Conservation (phyloP, 345 rosid genomes). For the Citrus reticulata region DNA sequence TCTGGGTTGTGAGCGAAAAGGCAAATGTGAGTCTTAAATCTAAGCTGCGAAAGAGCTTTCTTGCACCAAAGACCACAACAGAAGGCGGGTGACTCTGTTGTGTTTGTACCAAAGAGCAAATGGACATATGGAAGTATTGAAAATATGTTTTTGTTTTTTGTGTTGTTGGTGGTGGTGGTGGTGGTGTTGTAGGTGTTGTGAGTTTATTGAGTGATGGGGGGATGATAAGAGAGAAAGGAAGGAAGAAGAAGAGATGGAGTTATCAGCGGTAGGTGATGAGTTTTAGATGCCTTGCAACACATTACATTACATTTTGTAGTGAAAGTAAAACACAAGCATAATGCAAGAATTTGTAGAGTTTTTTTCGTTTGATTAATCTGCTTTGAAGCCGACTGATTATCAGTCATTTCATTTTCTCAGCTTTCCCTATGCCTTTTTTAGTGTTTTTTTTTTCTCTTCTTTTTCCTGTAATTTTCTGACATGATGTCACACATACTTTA, state of each 20-base stretch:
- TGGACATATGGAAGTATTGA: slow-evolving; percentile 18
- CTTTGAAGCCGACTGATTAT: slow-evolving; percentile 19
- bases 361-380: not conserved
- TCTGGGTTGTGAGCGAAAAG: slow-evolving; percentile 18
- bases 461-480: not conserved
- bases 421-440: not conserved
- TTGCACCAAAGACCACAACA: slow-evolving; percentile 21
- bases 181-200: not conserved
- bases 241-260: slow-evolving; percentile 59
- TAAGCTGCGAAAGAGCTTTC: slow-evolving; percentile 73
- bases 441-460: not conserved
- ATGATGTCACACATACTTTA: not conserved
- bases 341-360: not conserved
- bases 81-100: slow-evolving; percentile 12
- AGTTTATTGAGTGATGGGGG: slow-evolving; percentile 13
- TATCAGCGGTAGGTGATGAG: slow-evolving; percentile 79
- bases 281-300: slow-evolving; percentile 27
- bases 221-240: slow-evolving; percentile 3
- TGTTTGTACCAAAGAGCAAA: slow-evolving; percentile 4
- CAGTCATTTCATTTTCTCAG: slow-evolving; percentile 17
- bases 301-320: slow-evolving; percentile 1
- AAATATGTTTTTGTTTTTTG: not conserved
- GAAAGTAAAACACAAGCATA: slow-evolving; percentile 30
- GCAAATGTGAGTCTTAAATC: slow-evolving; percentile 41
- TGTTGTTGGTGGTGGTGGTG: not conserved